phyloP scores from a whole-genome alignment of 2,329 filamentous ascomycete genomes.

The Trichoderma breve region DNA sequence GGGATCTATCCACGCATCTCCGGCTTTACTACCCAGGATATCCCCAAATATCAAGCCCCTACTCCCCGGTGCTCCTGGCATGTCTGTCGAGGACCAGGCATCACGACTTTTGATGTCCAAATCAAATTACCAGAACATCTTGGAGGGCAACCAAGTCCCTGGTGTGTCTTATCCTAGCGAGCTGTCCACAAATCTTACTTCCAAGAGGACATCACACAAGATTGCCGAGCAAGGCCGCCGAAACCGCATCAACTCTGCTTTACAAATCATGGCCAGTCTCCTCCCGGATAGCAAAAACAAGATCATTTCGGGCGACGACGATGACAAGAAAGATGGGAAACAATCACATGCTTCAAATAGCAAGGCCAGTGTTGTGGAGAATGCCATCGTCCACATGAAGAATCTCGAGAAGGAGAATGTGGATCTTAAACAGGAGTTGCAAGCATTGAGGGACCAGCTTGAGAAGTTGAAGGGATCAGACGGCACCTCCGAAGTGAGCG shows the following conservation, averaged over 20 bases:
- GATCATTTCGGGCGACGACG: slow-evolving; percentile 41
- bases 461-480: slow-evolving; percentile 27
- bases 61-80: slow-evolving; percentile 59
- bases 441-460: slow-evolving; percentile 34
- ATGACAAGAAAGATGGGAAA: slow-evolving; percentile 49
- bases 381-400: slow-evolving; percentile 94
- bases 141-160: slow-evolving; percentile 88
- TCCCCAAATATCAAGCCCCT: slow-evolving; percentile 93
- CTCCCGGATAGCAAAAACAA: slow-evolving; percentile 59
- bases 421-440: slow-evolving; percentile 62
- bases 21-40: slow-evolving; percentile 82
- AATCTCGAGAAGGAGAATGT: slow-evolving; percentile 72
- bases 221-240: slow-evolving; percentile 93
- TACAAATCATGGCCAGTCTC: slow-evolving; percentile 86
- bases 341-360: slow-evolving; percentile 65
- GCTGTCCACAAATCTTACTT: slow-evolving; percentile 88
- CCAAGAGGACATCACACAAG: slow-evolving; percentile 96
- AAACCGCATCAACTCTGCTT: slow-evolving; percentile 90
- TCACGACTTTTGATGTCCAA: slow-evolving; percentile 85
- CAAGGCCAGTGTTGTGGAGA: slow-evolving; percentile 96
- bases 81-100: slow-evolving; percentile 57
- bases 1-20: slow-evolving; percentile 74
- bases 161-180: slow-evolving; percentile 89
- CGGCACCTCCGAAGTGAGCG: neutral
- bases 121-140: slow-evolving; percentile 96